phyloP scores from a whole-genome alignment of 2,329 filamentous ascomycete genomes.

The Didymella glomerata region DNA sequence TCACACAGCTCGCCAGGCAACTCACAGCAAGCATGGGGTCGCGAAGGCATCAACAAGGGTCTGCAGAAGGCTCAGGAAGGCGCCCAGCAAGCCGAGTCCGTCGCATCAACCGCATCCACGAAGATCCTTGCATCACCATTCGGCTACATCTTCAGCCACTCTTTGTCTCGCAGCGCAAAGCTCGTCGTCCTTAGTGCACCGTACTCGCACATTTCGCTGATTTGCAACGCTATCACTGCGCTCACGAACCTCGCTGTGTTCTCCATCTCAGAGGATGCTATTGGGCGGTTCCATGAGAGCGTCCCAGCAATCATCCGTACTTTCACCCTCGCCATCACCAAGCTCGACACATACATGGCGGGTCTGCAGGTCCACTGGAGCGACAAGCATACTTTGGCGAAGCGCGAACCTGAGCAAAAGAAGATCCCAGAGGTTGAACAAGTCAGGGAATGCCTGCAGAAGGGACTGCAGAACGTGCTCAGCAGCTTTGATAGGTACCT shows the following conservation, averaged over 20 bases:
- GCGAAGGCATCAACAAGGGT: slow-evolving; percentile 45
- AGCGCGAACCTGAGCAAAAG: slow-evolving; percentile 56
- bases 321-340: slow-evolving; percentile 72
- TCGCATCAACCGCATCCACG: slow-evolving; percentile 37
- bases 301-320: slow-evolving; percentile 77
- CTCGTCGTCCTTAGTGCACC: slow-evolving; percentile 77
- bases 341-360: slow-evolving; percentile 72
- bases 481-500: slow-evolving; percentile 78
- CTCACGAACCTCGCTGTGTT: slow-evolving; percentile 74
- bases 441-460: slow-evolving; percentile 70
- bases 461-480: slow-evolving; percentile 71
- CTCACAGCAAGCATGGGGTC: slow-evolving; percentile 48
- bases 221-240: slow-evolving; percentile 67
- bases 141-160: slow-evolving; percentile 74
- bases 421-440: slow-evolving; percentile 72
- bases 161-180: slow-evolving; percentile 70
- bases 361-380: slow-evolving; percentile 77
- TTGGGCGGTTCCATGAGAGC: slow-evolving; percentile 85
- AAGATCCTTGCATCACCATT: slow-evolving; percentile 57
- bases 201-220: slow-evolving; percentile 64
- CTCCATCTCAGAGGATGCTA: slow-evolving; percentile 81
- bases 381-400: slow-evolving; percentile 66
- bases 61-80: slow-evolving; percentile 45
- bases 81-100: slow-evolving; percentile 37
- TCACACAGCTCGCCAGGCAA: slow-evolving; percentile 42